Percentiles rank a stretch among this genome's conserved stretches.
Conservation (phyloP, 2,329 filamentous ascomycete species). For the Fusarium bactridioides region DNA sequence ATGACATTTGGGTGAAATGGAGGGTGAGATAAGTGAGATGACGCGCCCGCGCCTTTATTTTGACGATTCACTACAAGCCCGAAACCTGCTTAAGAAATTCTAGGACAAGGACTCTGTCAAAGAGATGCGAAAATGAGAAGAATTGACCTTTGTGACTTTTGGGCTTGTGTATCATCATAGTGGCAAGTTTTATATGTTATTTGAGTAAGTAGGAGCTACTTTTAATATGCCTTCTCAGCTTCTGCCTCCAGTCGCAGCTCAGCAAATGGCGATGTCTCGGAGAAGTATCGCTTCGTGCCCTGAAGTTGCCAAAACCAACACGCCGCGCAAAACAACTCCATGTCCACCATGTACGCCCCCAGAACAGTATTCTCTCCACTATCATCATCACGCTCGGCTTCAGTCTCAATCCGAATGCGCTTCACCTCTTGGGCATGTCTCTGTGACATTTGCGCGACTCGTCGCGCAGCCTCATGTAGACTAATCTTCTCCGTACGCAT, state of each 20-base stretch:
- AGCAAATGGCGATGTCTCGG: neutral
- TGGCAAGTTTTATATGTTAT: rapidly evolving
- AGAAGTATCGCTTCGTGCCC: neutral
- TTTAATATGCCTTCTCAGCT: neutral
- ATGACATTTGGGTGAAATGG: neutral
- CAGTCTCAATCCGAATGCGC: neutral
- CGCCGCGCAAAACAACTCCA: neutral
- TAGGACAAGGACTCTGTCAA: neutral
- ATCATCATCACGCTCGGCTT: rapidly evolving
- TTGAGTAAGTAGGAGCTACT: neutral
- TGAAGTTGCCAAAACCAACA: neutral
- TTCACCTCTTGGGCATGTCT: neutral
- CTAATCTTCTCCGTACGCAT: rapidly evolving
- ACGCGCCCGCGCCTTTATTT: conserved; percentile 2
- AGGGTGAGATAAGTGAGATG: neutral
- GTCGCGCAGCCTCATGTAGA: rapidly evolving
- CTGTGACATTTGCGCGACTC: neutral
- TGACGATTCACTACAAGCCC: neutral
- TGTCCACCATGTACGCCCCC: rapidly evolving
- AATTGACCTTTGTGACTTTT: neutral
- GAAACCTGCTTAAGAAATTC: no score
- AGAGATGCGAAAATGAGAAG: neutral
- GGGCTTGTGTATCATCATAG: neutral
- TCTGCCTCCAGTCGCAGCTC: neutral
- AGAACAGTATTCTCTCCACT: rapidly evolving